A percentile compares a stretch with the other conserved stretches of the same genome.
Evolutionary conservation across 2,329 filamentous ascomycete species (phyloP).

Genomic region (Nothophoma quercina): DNA sequence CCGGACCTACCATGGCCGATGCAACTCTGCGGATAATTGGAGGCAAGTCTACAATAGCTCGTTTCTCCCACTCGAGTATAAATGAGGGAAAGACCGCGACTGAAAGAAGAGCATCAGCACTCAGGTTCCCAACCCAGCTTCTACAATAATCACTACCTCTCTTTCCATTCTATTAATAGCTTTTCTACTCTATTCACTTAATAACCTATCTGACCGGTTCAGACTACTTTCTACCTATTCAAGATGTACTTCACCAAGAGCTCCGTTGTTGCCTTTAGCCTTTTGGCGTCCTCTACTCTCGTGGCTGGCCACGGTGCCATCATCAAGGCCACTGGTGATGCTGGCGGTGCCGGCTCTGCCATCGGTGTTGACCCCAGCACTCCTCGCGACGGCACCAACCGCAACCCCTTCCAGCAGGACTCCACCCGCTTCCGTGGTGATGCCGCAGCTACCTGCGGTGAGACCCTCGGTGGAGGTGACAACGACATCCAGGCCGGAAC

Average conservation of each 20-base stretch:
- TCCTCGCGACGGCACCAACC: slow-evolving; percentile 67
- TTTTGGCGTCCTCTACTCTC: slow-evolving; percentile 63
- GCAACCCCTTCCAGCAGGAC: slow-evolving; percentile 70
- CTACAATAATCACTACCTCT: slow-evolving; percentile 45
- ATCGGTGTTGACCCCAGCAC: slow-evolving; percentile 64
- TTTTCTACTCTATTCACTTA: slow-evolving; percentile 31
- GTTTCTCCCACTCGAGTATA: slow-evolving; percentile 33
- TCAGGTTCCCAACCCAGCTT: slow-evolving; percentile 45
- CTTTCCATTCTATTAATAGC: slow-evolving; percentile 38
- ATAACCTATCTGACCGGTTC: slow-evolving; percentile 47
- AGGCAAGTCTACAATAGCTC: neutral
- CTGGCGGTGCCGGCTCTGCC: slow-evolving; percentile 60
- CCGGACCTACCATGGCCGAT: slow-evolving; percentile 21
- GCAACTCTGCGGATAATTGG: slow-evolving; percentile 8
- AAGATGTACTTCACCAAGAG: slow-evolving; percentile 54
- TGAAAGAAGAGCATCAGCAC: slow-evolving; percentile 40
- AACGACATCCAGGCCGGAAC: slow-evolving; percentile 67
- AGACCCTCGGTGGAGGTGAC: slow-evolving; percentile 64
- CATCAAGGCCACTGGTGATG: slow-evolving; percentile 64
- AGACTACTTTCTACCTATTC: slow-evolving; percentile 49
- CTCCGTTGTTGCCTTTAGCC: slow-evolving; percentile 53
- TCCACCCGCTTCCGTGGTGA: slow-evolving; percentile 67
- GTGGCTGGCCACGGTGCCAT: slow-evolving; percentile 69
- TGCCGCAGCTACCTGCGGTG: slow-evolving; percentile 62
- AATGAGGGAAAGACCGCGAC: slow-evolving; percentile 28